These are phyloP conservation scores for Phytophthora sp. DNA, from an alignment of 352 stramenopile species.

Conservation along the genomic window DNA sequence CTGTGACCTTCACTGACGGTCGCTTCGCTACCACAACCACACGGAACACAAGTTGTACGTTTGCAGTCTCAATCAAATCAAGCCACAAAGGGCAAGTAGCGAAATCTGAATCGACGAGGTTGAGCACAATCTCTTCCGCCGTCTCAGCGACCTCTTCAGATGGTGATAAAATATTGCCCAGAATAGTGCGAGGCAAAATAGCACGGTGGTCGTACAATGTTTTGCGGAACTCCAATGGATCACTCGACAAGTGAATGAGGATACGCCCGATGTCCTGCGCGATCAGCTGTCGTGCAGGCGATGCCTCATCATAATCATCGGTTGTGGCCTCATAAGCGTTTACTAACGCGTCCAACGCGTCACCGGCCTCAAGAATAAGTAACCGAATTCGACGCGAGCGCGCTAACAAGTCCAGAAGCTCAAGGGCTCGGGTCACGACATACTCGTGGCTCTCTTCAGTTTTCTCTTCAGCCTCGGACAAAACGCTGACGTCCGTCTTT, in stretches of 20 bases:
- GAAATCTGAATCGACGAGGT: conserved; percentile 83
- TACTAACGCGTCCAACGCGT: conserved; percentile 60
- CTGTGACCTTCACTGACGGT: conserved; percentile 67
- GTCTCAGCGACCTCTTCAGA: conserved; percentile 55
- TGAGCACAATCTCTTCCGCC: conserved; percentile 76
- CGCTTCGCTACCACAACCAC: conserved; percentile 61
- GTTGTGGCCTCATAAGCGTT: conserved; percentile 57
- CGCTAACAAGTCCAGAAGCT: conserved; percentile 59
- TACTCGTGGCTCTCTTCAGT: conserved; percentile 34
- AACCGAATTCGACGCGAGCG: conserved; percentile 70
- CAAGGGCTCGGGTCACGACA: conserved; percentile 39
- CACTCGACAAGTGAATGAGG: conserved; percentile 71
- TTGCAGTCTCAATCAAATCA: conserved; percentile 67
- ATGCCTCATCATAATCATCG: conserved; percentile 40
- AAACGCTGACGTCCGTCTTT: conserved; percentile 24
- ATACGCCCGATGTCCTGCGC: conserved; percentile 57
- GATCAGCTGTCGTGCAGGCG: conserved; percentile 44
- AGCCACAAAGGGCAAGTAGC: conserved; percentile 84
- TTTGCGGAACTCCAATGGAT: conserved; percentile 83
- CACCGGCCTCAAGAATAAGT: conserved; percentile 70
- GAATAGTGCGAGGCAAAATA: conserved; percentile 57
- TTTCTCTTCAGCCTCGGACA: conserved; percentile 19
- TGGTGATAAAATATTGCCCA: conserved; percentile 70
- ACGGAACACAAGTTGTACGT: conserved; percentile 65
- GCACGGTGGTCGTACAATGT: conserved; percentile 74